Base-by-base conservation (phyloP, 2,329 filamentous ascomycete genomes). In the Aspergillus ustus region DNA sequence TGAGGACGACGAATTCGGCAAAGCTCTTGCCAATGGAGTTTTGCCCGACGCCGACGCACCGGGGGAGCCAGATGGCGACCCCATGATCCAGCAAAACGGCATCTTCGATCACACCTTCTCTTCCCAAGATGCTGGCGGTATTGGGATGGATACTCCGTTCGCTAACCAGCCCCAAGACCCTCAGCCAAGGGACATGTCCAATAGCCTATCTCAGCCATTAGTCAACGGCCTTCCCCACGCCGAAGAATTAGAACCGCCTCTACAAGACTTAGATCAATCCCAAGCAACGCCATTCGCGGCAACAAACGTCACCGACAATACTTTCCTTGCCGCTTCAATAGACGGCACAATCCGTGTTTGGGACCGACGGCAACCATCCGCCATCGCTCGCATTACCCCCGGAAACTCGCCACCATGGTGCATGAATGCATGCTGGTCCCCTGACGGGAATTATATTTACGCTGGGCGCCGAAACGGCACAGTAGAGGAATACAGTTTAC, bases 391-490 rank as follows among this genome's bases (percentile, higher is more conserved):
- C 29, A 94, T 98, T 60, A 83, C 84, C 1, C 91, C 91, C 19
- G 83, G 88, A 11, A 86, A 87, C 11, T 91, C 92, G 0, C 94
- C 95, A 1, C 95, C 94, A 0, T 99, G 94, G 94, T 98, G 94
- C 77, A 97, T 97, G 88, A 93, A 92, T 67, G 92, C 93, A 0
- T 97, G 93, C 80, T 99, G 95, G 95, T 94, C 91, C 58, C 93
- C 93, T 0, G 91, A 97, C 74, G 95, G 95, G 15, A 98, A 98
- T 77, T 92, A 87, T 77, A 93, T 99, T 70, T 99, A 97, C 77
- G 93, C 91, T 0, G 95, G 95, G 0, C 84, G 95, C 29, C 85
- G 95, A 61, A 98, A 98, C 76, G 87, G 92, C 55, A 96, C 92
- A 0, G 95, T 99, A 0, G 95, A 99, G 69, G 95, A 99, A 77